Evolutionary conservation across 495 filamentous ascomycete genomes (phyloP).

Genomic region (Ascobolus immersus): DNA sequence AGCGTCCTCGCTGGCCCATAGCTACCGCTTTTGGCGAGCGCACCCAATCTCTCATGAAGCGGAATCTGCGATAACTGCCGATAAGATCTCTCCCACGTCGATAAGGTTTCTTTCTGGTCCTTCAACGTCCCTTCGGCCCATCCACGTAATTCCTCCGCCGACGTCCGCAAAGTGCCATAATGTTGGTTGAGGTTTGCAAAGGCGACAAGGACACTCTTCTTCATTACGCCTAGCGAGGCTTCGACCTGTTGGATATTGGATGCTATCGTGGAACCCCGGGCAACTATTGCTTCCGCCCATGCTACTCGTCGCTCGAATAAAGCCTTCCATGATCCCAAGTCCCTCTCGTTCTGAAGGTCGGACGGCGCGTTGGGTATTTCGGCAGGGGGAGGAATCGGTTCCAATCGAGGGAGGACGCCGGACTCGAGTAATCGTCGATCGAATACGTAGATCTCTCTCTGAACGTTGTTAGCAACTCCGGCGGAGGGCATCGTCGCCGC

Average conservation of each 20-base stretch:
- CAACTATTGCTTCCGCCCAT: constrained; percentile 13
- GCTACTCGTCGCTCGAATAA: constrained; percentile 15
- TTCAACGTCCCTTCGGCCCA: constrained; percentile 35
- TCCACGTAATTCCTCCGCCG: constrained; percentile 30
- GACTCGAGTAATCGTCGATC: constrained; percentile 12
- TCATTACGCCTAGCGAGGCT: constrained; percentile 30
- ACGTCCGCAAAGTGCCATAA: constrained; percentile 32
- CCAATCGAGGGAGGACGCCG: constrained; percentile 6
- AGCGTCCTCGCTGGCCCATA: constrained; percentile 21
- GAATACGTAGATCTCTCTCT: constrained; percentile 15
- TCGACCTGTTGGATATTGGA: constrained; percentile 24
- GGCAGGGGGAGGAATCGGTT: constrained; percentile 8
- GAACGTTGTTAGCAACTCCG: background rate
- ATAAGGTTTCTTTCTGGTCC: constrained; percentile 31
- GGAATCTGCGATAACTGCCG: constrained; percentile 28
- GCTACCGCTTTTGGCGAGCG: constrained; percentile 20
- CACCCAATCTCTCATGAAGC: constrained; percentile 31
- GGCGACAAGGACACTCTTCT: constrained; percentile 35
- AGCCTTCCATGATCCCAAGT: constrained; percentile 12
- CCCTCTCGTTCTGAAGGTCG: constrained; percentile 11
- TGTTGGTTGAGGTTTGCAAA: constrained; percentile 46
- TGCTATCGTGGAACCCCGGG: constrained; percentile 8
- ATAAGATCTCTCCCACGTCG: constrained; percentile 31
- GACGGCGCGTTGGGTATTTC: constrained; percentile 10
- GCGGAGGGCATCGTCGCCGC: background rate